A percentile compares a stretch with the other conserved stretches of the same genome.
Evolutionary conservation across 2,329 filamentous ascomycete species (phyloP).

Genomic region (Diaporthe longicolla): DNA sequence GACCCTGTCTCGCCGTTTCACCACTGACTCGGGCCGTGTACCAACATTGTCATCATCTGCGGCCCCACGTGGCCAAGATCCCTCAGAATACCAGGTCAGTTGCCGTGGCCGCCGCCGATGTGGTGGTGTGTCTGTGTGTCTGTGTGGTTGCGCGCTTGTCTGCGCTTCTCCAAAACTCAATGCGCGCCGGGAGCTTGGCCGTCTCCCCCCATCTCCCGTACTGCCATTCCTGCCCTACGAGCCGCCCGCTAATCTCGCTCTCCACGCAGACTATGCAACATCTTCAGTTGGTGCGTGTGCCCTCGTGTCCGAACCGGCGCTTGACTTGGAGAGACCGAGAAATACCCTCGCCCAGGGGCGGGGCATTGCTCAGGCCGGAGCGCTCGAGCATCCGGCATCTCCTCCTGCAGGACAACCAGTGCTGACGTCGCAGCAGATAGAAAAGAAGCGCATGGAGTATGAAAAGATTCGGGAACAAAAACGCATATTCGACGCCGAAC

Average conservation of each 20-base stretch:
- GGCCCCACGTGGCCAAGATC: conserved; percentile 62
- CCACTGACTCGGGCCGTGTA: conserved; percentile 88
- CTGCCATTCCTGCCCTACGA: not conserved
- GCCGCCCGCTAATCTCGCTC: conserved; percentile 22
- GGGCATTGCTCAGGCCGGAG: conserved; percentile 6
- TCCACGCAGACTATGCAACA: conserved; percentile 73
- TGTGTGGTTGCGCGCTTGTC: conserved; percentile 36
- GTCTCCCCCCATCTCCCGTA: not conserved
- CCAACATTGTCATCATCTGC: conserved; percentile 79
- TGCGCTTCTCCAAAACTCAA: conserved; percentile 37
- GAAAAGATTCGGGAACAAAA: conserved; percentile 92
- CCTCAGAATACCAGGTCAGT: conserved; percentile 59
- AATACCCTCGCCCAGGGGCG: not conserved
- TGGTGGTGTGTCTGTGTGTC: conserved; percentile 27
- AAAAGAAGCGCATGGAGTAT: conserved; percentile 94
- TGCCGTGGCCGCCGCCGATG: conserved; percentile 13
- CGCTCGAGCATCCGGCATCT: conserved; percentile 39
- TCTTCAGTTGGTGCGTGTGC: conserved; percentile 75
- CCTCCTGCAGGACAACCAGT: not conserved
- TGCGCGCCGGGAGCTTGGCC: conserved; percentile 27
- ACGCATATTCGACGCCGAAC: conserved; percentile 90
- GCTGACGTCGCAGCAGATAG: conserved; percentile 71
- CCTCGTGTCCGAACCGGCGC: not conserved
- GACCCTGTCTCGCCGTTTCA: conserved; percentile 91
- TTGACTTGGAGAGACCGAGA: not conserved